Percentiles rank a stretch among this genome's conserved stretches.
These are phyloP conservation scores for Paracamarosporium sp. DNA, from an alignment of 2,329 filamentous ascomycete genomes.

Conservation along the genomic window DNA sequence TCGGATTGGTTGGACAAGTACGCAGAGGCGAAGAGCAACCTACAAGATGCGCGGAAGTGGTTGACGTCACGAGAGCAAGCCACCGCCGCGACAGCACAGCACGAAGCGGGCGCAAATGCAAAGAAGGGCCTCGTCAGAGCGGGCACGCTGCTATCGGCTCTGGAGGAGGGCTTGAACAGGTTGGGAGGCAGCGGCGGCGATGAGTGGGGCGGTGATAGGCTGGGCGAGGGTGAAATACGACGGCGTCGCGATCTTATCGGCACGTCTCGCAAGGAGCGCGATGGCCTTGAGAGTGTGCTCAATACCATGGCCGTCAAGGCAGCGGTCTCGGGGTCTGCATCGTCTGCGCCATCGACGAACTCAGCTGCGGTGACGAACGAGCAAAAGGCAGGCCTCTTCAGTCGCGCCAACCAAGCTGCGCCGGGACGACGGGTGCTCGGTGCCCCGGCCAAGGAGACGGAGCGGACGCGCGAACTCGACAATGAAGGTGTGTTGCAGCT, in stretches of 20 bases:
- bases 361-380: slow-evolving; percentile 41
- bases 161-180: slow-evolving; percentile 68
- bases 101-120: slow-evolving; percentile 75
- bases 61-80: slow-evolving; percentile 73
- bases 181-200: slow-evolving; percentile 45
- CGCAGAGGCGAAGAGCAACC: slow-evolving; percentile 72
- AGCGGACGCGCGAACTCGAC: slow-evolving; percentile 77
- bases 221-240: slow-evolving; percentile 78
- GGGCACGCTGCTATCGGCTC: slow-evolving; percentile 66
- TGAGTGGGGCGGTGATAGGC: slow-evolving; percentile 51
- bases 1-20: slow-evolving; percentile 79
- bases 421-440: slow-evolving; percentile 67
- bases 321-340: slow-evolving; percentile 47
- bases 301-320: slow-evolving; percentile 65
- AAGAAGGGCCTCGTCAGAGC: slow-evolving; percentile 76
- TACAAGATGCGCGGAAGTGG: slow-evolving; percentile 71
- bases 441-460: slow-evolving; percentile 75
- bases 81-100: slow-evolving; percentile 63
- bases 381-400: slow-evolving; percentile 47
- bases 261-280: slow-evolving; percentile 74
- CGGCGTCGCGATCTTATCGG: slow-evolving; percentile 74
- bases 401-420: slow-evolving; percentile 22
- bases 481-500: slow-evolving; percentile 77
- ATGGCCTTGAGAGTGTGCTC: slow-evolving; percentile 76
- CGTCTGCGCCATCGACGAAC: slow-evolving; percentile 33